Conservation (phyloP, 345 rosid species). For the Moricandia arvensis region DNA sequence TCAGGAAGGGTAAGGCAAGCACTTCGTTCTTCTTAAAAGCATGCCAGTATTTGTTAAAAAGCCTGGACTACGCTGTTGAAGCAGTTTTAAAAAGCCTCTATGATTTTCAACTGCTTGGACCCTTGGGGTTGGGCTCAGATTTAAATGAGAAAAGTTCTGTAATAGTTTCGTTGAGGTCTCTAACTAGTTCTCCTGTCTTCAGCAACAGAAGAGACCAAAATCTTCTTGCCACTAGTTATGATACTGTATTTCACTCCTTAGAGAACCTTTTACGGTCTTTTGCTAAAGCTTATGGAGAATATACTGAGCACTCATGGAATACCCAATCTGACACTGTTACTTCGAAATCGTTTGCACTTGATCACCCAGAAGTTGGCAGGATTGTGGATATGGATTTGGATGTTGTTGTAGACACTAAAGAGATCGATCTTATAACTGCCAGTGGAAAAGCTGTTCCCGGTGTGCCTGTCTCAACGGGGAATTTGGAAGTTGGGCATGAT, state of each 20-base stretch:
- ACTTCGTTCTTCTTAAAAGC: constrained; percentile 56
- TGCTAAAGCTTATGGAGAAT: constrained; percentile 51
- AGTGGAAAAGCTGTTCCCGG: constrained; percentile 49
- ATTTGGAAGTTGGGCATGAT: constrained; percentile 85
- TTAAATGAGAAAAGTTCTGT: constrained; percentile 43
- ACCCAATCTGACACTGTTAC: constrained; percentile 39
- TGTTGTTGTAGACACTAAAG: constrained; percentile 54
- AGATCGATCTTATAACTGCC: constrained; percentile 48
- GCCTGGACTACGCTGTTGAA: constrained; percentile 55
- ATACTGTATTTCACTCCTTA: constrained; percentile 49
- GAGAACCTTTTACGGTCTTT: constrained; percentile 63
- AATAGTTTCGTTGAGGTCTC: constrained; percentile 59
- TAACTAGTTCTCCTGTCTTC: constrained; percentile 58
- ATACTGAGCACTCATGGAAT: constrained; percentile 45
- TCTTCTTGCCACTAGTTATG: constrained; percentile 41
- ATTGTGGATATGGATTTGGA: constrained; percentile 85
- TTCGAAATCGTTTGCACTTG: constrained; percentile 40
- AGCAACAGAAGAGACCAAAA: constrained; percentile 40
- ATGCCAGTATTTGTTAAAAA: constrained; percentile 51
- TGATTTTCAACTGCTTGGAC: constrained; percentile 54
- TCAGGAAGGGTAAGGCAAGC: constrained; percentile 60
- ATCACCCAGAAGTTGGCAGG: constrained; percentile 49
- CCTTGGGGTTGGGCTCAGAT: constrained; percentile 45
- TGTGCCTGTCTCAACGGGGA: constrained; percentile 46
- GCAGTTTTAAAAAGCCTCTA: constrained; percentile 41